A percentile compares a stretch with the other conserved stretches of the same genome.
Conservation (phyloP, 768 basidiomycete species). For the Cystofilobasidium bisporidii region DNA sequence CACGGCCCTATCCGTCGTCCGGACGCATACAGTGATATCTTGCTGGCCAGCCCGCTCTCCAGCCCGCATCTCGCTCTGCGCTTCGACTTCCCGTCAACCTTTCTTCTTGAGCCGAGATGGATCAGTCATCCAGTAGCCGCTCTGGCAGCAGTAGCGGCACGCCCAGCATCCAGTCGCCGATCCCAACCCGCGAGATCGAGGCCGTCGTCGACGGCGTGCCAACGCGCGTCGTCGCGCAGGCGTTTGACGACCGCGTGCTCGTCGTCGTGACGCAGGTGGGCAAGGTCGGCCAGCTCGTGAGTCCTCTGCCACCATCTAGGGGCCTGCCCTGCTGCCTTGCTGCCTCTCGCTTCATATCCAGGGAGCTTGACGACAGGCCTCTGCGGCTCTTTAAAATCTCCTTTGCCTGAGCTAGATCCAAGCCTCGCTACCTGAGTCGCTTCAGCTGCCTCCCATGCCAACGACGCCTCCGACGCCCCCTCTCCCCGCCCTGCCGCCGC, state of each 20-base stretch:
- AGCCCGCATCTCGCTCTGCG: not conserved
- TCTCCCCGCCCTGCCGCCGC: constrained; percentile 28
- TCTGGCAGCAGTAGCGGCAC: no score
- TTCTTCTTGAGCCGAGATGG: not conserved
- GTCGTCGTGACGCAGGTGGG: constrained; percentile 84
- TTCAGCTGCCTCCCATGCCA: constrained; percentile 28
- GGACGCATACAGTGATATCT: no score
- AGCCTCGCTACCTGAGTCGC: constrained; percentile 34
- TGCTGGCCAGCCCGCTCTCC: no score
- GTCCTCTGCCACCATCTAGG: constrained; percentile 28
- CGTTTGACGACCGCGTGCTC: constrained; percentile 67
- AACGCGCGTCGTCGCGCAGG: constrained; percentile 70
- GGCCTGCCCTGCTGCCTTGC: no score
- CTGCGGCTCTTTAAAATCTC: no score
- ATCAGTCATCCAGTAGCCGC: no score
- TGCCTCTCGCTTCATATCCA: no score
- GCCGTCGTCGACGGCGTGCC: constrained; percentile 49
- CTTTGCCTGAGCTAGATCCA: constrained; percentile 30
- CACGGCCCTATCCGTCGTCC: no score
- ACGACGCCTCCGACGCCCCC: not conserved
- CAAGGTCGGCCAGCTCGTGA: constrained; percentile 78
- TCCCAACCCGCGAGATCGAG: constrained; percentile 49
- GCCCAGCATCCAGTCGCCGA: constrained; percentile 31
- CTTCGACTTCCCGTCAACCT: not conserved
- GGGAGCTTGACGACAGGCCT: no score